Conservation (phyloP, 371 early-diverging fungal species). For the Fennellomyces sp. region DNA sequence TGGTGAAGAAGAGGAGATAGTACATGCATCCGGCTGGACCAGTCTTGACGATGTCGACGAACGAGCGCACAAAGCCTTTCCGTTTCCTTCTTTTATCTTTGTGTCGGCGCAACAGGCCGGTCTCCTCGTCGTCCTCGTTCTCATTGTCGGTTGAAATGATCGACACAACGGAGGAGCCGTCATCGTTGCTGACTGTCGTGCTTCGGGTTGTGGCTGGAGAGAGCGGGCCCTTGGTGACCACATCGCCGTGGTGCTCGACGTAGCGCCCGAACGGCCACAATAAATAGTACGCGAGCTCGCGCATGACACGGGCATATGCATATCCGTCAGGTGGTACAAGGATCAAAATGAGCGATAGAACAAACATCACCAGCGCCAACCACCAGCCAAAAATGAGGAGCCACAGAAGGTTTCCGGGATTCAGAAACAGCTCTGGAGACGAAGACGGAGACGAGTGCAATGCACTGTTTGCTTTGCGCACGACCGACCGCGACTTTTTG, state of each 20-base stretch:
- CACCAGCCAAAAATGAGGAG: slow-evolving; percentile 90
- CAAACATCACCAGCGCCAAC: slow-evolving; percentile 71
- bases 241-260: slow-evolving; percentile 60
- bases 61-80: slow-evolving; percentile 16
- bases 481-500: slow-evolving; percentile 91
- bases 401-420: slow-evolving; percentile 91
- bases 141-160: neutral
- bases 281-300: slow-evolving; percentile 77
- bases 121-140: slow-evolving; percentile 20
- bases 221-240: neutral
- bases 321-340: slow-evolving; percentile 57
- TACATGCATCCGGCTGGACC: slow-evolving; percentile 74
- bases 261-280: slow-evolving; percentile 96
- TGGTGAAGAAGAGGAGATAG: slow-evolving; percentile 51
- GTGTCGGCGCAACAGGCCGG: slow-evolving; percentile 5
- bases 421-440: slow-evolving; percentile 65
- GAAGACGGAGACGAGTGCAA: slow-evolving; percentile 82
- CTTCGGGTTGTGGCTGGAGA: neutral
- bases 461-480: slow-evolving; percentile 78
- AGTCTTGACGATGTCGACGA: slow-evolving; percentile 27
- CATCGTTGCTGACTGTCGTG: neutral
- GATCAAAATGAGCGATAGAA: slow-evolving; percentile 54
- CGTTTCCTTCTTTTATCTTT: slow-evolving; percentile 11
- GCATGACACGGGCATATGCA: slow-evolving; percentile 62
- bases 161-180: neutral